Evolutionary conservation across 2,329 filamentous ascomycete species (phyloP).

Genomic region (Colletotrichum musicola): DNA sequence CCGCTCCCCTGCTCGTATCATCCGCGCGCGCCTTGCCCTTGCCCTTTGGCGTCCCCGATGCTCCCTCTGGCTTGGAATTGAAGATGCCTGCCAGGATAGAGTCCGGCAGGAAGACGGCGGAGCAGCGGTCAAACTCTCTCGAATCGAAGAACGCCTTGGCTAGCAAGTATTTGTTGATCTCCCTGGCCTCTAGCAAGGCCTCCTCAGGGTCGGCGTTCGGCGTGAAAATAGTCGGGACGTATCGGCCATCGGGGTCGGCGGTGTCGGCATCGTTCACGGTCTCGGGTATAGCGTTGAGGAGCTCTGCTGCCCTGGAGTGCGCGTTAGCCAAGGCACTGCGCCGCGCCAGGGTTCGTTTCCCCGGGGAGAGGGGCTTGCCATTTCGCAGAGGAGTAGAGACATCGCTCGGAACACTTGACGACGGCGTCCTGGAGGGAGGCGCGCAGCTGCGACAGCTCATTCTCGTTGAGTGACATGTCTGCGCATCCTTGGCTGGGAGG

Average conservation of each 20-base stretch:
- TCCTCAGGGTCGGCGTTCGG: slow-evolving; percentile 78
- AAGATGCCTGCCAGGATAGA: slow-evolving; percentile 78
- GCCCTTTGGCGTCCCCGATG: slow-evolving; percentile 59
- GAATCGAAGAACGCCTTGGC: slow-evolving; percentile 97
- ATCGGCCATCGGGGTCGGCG: slow-evolving; percentile 48
- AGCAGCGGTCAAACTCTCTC: slow-evolving; percentile 93
- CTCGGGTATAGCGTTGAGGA: slow-evolving; percentile 85
- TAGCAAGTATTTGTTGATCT: slow-evolving; percentile 86
- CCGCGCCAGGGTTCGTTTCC: neutral
- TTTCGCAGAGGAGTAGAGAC: slow-evolving; percentile 96
- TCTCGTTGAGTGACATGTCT: slow-evolving; percentile 66
- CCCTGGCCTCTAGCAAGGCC: slow-evolving; percentile 80
- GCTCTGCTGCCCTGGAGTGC: slow-evolving; percentile 84
- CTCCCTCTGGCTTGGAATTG: slow-evolving; percentile 58
- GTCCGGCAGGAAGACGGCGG: slow-evolving; percentile 88
- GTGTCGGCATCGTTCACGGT: slow-evolving; percentile 67
- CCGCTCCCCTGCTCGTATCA: slow-evolving; percentile 37
- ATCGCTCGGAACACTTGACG: slow-evolving; percentile 91
- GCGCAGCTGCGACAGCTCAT: slow-evolving; percentile 74
- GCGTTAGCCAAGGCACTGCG: slow-evolving; percentile 32
- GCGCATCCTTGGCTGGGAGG: slow-evolving; percentile 28
- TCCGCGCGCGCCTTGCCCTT: slow-evolving; percentile 69
- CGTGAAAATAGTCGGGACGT: slow-evolving; percentile 62
- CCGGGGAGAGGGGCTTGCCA: slow-evolving; percentile 70
- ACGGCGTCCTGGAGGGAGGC: slow-evolving; percentile 86